Base-by-base conservation (phyloP, 129 eudicot species). In the Escallonia herrerae region DNA sequence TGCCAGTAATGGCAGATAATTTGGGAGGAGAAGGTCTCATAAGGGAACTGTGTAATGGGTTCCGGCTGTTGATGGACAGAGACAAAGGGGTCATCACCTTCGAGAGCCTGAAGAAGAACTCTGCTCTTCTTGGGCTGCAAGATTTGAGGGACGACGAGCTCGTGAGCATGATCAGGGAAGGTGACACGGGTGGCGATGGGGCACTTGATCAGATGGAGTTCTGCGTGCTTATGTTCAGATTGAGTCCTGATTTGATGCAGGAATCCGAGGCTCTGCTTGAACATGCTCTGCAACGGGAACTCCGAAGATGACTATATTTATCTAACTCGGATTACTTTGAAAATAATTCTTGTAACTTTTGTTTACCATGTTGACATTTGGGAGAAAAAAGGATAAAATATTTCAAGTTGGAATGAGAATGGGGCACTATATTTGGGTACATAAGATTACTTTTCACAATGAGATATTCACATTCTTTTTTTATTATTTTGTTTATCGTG, bases 171-270 rank as follows among this genome's bases (percentile, higher is more conserved):
- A 40, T 84, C 40, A 80, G 60, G 50, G 90, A 84, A 80, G 90
- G 90, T 0, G 90, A 84, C 65, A 47, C 68, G 8, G 69, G 80
- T 62, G 83, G 90, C n/a, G 90, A 84, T 67, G 90, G 83, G 12
- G 80, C 65, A 0, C 77, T 84, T 40, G 79, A 72, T 71, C 78
- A 84, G 72, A 84, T 84, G 85, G 90, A 84, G 68, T 84, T 84
- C 68, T 84, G 81, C 51, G 85, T 84, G 59, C 70, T 84, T 50
- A 84, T 84, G 90, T 84, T 80, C 67, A 80, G 85, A 74, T 74
- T 84, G 65, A 84, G 90, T 65, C 90, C 90, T 15, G 71, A 78
- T 47, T 64, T 84, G 64, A 84, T 84, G 90, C 60, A 76, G 48
- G 76, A 72, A 14, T 84, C 90, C 10, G 70, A 73, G 73, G 76